Conservation (phyloP, 208 protist species). For the Acanthamoeba quina region DNA sequence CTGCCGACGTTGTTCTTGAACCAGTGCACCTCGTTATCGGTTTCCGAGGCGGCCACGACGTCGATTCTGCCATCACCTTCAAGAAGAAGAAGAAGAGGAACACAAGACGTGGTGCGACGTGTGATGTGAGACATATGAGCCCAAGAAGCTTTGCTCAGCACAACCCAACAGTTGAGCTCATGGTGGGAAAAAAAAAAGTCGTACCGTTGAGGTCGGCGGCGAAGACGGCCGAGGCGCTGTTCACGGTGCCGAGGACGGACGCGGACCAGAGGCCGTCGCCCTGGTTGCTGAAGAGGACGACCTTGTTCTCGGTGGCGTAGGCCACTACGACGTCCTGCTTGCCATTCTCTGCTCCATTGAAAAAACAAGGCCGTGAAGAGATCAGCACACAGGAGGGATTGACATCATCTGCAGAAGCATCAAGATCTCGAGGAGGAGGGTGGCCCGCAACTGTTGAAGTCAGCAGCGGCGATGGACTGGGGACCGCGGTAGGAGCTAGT, state of each 20-base stretch:
- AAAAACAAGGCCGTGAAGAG: too few species aligned
- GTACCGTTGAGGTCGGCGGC: conserved; percentile 24
- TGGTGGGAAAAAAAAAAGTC: not conserved
- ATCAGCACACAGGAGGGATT: not conserved
- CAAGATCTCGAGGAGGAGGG: not conserved
- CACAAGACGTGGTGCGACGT: not conserved
- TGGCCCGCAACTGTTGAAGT: not conserved
- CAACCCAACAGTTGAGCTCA: not conserved
- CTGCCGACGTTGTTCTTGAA: not conserved
- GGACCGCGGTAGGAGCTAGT: not conserved
- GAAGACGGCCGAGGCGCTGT: not conserved
- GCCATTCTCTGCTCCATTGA: not conserved
- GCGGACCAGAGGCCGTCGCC: not conserved
- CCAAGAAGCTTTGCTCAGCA: not conserved
- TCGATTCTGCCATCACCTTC: not conserved
- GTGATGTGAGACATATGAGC: not conserved
- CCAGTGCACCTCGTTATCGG: not conserved
- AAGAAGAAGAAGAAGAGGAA: not conserved
- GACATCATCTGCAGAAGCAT: not conserved
- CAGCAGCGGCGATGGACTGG: not conserved
- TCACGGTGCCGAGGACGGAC: conserved; percentile 1
- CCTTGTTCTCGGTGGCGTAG: not conserved
- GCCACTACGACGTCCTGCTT: not conserved
- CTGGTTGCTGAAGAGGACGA: not conserved
- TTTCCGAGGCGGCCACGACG: conserved; percentile 7